Evolutionary conservation across 768 basidiomycete genomes (phyloP), one percentile per base, ranked within the genome.

Genomic region (Tulasnella sp.): DNA sequence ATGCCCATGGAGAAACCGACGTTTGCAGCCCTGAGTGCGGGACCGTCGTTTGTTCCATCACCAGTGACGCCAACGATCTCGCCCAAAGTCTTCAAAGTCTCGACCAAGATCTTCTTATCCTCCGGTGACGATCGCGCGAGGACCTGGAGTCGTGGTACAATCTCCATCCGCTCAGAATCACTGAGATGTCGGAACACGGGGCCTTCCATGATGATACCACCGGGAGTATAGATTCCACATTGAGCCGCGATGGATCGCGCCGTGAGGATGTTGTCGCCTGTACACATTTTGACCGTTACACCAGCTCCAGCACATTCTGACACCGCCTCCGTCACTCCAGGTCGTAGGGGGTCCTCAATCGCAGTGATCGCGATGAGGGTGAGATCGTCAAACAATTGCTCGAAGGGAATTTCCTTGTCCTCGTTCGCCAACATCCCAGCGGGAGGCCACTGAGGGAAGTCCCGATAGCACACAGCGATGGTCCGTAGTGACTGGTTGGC

Each of bases 1-100:
- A 93, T 85, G 65, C 90, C 90, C 91, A 94, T 94, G 3, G 89
- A 92, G 75, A 98, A 98, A 29, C 96, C 95, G 29, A 99, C 93
- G 67, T 98, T 78, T 24, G 96, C 95, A 1, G 87, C 88, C 75
- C 94, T 96, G 63, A 98, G 80, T 5, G 94, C 94, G 29, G 93
- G 94, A 0, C 92, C 95, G 68, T 99, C 96, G 72, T 99, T 98
- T 3, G 94, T 96, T 64, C 96, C 96, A 64, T 98, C 96, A 45
- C 96, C 96, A 26, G 96, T 97, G 44, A 98, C 95, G 62, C 91
- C 91, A 26, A 94, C 88, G 61, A 92, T 84, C 70, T 95, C 89
- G 11, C 92, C 93, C 51, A 93, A 79, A 19, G 76, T 75, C 69
- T 90, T 89, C 49, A 97, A 78, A 19, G 84, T 91, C 68, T 89